These are phyloP conservation scores for Lagenaria siceraria DNA, from an alignment of 306 rosid genomes.

Conservation along the genomic window DNA sequence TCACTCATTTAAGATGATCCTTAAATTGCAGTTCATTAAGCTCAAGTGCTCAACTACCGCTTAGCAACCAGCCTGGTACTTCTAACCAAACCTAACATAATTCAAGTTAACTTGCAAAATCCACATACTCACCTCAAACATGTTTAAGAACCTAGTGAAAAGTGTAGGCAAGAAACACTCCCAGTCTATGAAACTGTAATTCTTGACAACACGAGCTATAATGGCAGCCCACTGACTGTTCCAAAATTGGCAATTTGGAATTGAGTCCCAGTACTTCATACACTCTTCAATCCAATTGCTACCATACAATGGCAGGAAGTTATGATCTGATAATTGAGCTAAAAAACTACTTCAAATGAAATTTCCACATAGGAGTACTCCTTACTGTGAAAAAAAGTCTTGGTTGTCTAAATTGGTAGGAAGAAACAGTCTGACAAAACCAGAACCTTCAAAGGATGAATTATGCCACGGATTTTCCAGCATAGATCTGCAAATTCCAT, in stretches of 20 bases:
- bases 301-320: conserved; percentile 20
- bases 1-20: background rate
- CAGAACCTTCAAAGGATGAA: conserved; percentile 97
- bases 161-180: conserved; percentile 72
- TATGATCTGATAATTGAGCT: conserved; percentile 12
- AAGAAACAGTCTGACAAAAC: conserved; percentile 86
- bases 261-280: conserved; percentile 69
- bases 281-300: conserved; percentile 78
- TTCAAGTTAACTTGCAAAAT: conserved; percentile 12
- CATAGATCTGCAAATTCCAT: conserved; percentile 53
- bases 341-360: conserved; percentile 13
- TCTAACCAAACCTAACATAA: conserved; percentile 11
- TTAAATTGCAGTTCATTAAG: background rate
- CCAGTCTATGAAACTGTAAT: conserved; percentile 65
- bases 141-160: conserved; percentile 84
- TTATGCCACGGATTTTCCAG: conserved; percentile 98
- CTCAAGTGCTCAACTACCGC: background rate
- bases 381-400: conserved; percentile 79
- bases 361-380: conserved; percentile 15
- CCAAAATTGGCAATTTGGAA: conserved; percentile 98
- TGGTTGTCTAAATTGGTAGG: conserved; percentile 80
- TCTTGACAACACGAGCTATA: conserved; percentile 77
- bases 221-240: conserved; percentile 95
- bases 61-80: background rate
- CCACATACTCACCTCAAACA: conserved; percentile 79